phyloP scores from a whole-genome alignment of 352 stramenopile genomes.

The Phytophthora sojae region DNA sequence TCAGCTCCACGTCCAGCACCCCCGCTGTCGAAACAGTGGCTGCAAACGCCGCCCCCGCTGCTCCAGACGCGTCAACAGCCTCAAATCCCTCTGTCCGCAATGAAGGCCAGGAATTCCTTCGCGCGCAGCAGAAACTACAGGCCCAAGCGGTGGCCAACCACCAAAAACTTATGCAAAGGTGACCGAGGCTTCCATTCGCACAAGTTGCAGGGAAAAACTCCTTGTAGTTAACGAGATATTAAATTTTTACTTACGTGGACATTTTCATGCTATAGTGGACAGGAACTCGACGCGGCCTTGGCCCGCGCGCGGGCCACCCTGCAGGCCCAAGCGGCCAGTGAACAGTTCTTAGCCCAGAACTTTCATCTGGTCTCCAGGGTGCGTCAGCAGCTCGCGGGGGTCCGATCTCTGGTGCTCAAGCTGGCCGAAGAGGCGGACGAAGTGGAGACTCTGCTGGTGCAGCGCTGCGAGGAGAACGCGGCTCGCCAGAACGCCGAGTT shows the following conservation, averaged over 20 bases:
- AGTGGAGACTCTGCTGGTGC: constrained; percentile 74
- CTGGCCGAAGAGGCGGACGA: constrained; percentile 69
- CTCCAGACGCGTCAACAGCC: constrained; percentile 5
- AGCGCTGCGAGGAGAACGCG: constrained; percentile 77
- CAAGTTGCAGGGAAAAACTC: constrained; percentile 8
- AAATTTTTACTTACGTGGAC: constrained; percentile 15
- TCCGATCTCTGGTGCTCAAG: constrained; percentile 60
- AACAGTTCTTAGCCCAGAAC: constrained; percentile 71
- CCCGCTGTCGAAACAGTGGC: constrained; percentile 17
- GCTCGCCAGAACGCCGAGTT: constrained; percentile 80
- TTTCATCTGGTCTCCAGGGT: constrained; percentile 67
- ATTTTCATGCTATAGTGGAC: constrained; percentile 44
- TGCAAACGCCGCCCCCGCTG: constrained; percentile 8
- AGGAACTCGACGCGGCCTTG: constrained; percentile 56
- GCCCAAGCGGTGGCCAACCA: constrained; percentile 46
- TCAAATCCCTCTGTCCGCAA: constrained; percentile 15
- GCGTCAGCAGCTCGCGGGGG: constrained; percentile 57
- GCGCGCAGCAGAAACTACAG: constrained; percentile 43
- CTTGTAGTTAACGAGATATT: constrained; percentile 23
- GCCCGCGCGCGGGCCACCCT: constrained; percentile 50
- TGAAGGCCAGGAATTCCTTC: constrained; percentile 58
- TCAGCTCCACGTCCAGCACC: neutral
- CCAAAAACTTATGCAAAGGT: constrained; percentile 59
- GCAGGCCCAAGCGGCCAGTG: constrained; percentile 69
- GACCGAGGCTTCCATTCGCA: neutral